These are phyloP conservation scores for Tetrahymena elliotti DNA, from an alignment of 73 alveolate species.

Conservation along the genomic window DNA sequence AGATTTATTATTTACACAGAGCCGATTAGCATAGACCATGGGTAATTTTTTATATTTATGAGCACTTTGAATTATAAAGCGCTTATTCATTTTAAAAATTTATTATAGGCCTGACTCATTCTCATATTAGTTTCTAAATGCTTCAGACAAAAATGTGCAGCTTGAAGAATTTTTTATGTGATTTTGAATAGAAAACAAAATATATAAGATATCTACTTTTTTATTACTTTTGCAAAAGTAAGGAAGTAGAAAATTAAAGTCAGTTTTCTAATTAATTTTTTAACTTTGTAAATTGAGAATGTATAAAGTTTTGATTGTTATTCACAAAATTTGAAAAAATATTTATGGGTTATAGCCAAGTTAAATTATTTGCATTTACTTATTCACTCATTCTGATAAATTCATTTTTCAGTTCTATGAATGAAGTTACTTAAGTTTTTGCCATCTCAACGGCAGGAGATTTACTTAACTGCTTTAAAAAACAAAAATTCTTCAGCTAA, in stretches of 20 bases:
- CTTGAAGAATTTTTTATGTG: neutral
- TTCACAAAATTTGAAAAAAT: neutral
- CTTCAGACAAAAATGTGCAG: neutral
- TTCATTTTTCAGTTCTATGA: neutral
- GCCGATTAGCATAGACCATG: neutral
- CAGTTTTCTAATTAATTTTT: neutral
- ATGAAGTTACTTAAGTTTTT: neutral
- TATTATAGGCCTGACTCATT: neutral
- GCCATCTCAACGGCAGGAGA: neutral
- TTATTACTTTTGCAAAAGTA: neutral
- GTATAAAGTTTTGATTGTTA: neutral
- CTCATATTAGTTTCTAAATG: neutral
- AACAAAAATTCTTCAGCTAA: no score
- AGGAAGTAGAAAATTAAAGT: neutral
- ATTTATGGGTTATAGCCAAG: neutral
- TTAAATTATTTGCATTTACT: neutral
- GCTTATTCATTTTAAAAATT: no score
- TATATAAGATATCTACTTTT: neutral
- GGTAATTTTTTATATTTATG: neutral
- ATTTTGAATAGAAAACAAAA: no score
- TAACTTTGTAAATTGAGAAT: neutral
- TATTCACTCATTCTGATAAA: neutral
- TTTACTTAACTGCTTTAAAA: neutral
- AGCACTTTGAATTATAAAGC: neutral
- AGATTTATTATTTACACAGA: neutral